phyloP scores from a whole-genome alignment of 2,329 filamentous ascomycete species.

The Talaromyces amestolkiae region DNA sequence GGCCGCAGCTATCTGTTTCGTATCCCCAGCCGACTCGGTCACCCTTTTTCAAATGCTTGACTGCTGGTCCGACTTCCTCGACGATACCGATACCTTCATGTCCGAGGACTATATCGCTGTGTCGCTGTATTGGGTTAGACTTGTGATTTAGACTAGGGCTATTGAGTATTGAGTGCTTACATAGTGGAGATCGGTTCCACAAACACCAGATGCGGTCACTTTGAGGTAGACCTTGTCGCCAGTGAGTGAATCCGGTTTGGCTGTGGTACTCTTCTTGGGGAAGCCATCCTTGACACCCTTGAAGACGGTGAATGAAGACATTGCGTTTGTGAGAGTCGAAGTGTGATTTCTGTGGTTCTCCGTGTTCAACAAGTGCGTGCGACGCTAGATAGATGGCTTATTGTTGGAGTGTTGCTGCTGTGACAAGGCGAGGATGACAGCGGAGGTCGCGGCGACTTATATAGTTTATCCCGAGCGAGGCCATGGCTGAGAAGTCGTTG shows the following conservation, averaged over 20 bases:
- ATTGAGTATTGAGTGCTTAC: not conserved
- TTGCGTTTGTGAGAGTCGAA: not conserved
- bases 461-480: not conserved
- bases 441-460: not conserved
- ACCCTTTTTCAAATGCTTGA: slow-evolving; percentile 54
- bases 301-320: slow-evolving; percentile 12
- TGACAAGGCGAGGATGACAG: not conserved
- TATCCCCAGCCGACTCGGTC: slow-evolving; percentile 64
- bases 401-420: not conserved
- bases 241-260: slow-evolving; percentile 4
- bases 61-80: slow-evolving; percentile 51
- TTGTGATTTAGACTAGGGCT: not conserved
- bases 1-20: slow-evolving; percentile 55
- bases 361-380: not conserved
- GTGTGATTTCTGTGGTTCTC: not conserved
- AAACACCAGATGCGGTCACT: slow-evolving; percentile 26
- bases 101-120: slow-evolving; percentile 45
- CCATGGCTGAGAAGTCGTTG: not conserved
- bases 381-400: not conserved
- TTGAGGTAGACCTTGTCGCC: slow-evolving; percentile 22
- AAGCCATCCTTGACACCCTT: slow-evolving; percentile 5
- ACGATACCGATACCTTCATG: slow-evolving; percentile 64
- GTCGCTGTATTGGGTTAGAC: not conserved
- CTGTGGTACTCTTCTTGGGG: slow-evolving; percentile 5
- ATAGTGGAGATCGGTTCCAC: slow-evolving; percentile 27